Evolutionary conservation across 2,329 filamentous ascomycete genomes (phyloP), one percentile per base, ranked within the genome.

Genomic region (Penicillium sp.): DNA sequence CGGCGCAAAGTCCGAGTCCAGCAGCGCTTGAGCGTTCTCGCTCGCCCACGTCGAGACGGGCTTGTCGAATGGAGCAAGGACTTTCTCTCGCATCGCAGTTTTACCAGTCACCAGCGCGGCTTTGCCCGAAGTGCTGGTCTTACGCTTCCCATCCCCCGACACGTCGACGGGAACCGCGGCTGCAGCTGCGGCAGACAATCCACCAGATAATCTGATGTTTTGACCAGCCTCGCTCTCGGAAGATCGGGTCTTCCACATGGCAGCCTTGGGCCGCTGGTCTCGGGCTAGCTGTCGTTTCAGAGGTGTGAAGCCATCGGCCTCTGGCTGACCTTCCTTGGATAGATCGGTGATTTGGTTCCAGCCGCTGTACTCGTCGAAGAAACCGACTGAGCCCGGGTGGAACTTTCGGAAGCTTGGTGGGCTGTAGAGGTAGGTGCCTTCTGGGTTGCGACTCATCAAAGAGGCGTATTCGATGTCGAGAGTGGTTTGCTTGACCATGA

Each of bases 281-380:
- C 39, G 20, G 12, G 3, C 6, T 6, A 61, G 39, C 3, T 28
- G n/a, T 6, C 20, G 3, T n/a, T 25, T 39, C 15, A 59, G 12
- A 4, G 28, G 34, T 0, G 42, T 59, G 47, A 42, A 63, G 14
- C 61, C 61, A 8, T 61, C 51, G 14, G 57, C 52, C 20, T 63
- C 58, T 4, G 55, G 37, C 10, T 41, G 53, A 2, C 61, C 61
- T 5, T 50, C 45, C 22, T 51, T 38, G 4, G 59, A 63, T 4
- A 63, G 38, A 35, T 63, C 61, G 25, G 61, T 63, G 39, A 63
- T 61, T 6, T 41, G 22, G 12, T 38, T 53, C 56, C 56, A 63
- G 1, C 8, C 15, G 48, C 61, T 59, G 10, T 57, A 17, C 6
- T 42, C 34, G 31, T 61, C 56, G 14, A 63, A 63, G 28, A 41